A percentile compares a stretch with the other conserved stretches of the same genome.
These are phyloP conservation scores for Scutellaria barbata DNA, from an alignment of 257 asterid genomes.

Conservation along the genomic window DNA sequence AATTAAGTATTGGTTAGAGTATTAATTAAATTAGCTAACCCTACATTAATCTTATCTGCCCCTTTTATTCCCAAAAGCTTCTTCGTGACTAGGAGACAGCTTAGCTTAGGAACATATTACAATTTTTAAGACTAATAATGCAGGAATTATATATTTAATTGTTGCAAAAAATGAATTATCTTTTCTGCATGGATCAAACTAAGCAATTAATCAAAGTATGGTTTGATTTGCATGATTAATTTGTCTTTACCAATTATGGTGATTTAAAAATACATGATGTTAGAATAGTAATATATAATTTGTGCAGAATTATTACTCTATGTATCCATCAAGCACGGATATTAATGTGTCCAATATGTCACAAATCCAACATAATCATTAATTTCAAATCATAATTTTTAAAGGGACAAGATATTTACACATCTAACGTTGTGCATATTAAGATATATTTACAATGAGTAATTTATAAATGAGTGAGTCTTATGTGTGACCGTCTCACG, in stretches of 20 bases:
- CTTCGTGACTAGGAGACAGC: constrained; percentile 44
- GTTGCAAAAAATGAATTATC: neutral
- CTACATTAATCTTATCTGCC: constrained; percentile 37
- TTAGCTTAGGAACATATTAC: constrained; percentile 30
- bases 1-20: neutral
- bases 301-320: too few relatives aligned
- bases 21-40: neutral
- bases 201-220: neutral
- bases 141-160: neutral
- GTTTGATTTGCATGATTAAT: constrained; percentile 13
- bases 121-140: constrained; percentile 10
- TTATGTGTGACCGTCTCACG: too few relatives aligned
- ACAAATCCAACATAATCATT: too few relatives aligned
- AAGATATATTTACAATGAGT: too few relatives aligned
- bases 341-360: too few relatives aligned
- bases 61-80: constrained; percentile 16
- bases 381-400: too few relatives aligned
- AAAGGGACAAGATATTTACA: too few relatives aligned
- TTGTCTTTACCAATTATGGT: neutral
- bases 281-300: neutral
- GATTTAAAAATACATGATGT: neutral
- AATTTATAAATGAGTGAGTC: too few relatives aligned
- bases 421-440: too few relatives aligned
- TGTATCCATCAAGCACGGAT: too few relatives aligned
- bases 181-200: neutral